A percentile compares a stretch with the other conserved stretches of the same genome.
Conservation (phyloP, 139 green algal species). For the Picochlorum costavermella region DNA sequence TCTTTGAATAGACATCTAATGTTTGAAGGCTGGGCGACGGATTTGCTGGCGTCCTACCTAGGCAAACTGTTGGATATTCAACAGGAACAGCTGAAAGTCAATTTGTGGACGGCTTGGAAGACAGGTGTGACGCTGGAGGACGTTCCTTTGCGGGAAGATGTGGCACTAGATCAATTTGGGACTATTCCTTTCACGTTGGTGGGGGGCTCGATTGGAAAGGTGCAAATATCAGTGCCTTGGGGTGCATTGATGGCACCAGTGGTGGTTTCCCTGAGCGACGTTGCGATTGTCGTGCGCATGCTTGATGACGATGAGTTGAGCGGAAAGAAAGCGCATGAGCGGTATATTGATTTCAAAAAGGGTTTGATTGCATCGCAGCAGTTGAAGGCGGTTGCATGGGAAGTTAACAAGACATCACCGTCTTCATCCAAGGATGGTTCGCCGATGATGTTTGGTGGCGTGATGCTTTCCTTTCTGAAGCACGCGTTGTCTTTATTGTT, state of each 20-base stretch:
- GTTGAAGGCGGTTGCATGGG: slow-evolving; percentile 22
- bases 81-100: slow-evolving; percentile 41
- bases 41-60: slow-evolving; percentile 37
- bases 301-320: slow-evolving; percentile 24
- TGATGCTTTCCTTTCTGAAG: slow-evolving; percentile 39
- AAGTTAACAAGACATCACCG: background rate
- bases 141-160: slow-evolving; percentile 34
- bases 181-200: slow-evolving; percentile 39
- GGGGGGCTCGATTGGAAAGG: slow-evolving; percentile 25
- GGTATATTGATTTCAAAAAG: slow-evolving; percentile 56
- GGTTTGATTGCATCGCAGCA: slow-evolving; percentile 64
- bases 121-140: slow-evolving; percentile 44
- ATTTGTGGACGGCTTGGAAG: slow-evolving; percentile 44
- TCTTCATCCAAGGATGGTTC: background rate
- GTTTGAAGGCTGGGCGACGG: slow-evolving; percentile 42
- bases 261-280: slow-evolving; percentile 30
- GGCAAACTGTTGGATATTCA: slow-evolving; percentile 48
- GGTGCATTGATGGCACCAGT: slow-evolving; percentile 27
- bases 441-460: slow-evolving; percentile 6
- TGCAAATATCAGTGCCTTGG: slow-evolving; percentile 39
- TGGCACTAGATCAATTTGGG: slow-evolving; percentile 20
- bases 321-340: slow-evolving; percentile 16
- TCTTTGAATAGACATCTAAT: slow-evolving; percentile 5
- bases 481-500: slow-evolving; percentile 49
- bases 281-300: slow-evolving; percentile 14